Conservation (phyloP, 1,139 yeast species). For the Nakaseomyces uthaithaninus region DNA sequence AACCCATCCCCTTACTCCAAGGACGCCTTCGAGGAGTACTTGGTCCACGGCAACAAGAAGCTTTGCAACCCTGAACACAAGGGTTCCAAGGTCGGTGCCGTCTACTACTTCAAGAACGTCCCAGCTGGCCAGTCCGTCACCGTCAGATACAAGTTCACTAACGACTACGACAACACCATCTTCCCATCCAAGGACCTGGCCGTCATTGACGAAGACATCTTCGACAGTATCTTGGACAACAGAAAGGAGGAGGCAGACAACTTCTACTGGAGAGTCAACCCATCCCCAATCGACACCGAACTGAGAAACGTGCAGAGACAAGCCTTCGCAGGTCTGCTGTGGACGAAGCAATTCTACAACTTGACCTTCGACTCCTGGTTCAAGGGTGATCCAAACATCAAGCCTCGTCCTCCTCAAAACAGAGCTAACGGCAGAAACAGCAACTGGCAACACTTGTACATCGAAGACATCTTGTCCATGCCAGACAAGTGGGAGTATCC, state of each 20-base stretch:
- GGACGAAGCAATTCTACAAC: constrained; percentile 89
- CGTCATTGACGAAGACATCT: constrained; percentile 62
- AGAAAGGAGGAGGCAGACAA: constrained; percentile 88
- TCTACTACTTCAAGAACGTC: constrained; percentile 70
- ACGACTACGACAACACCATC: constrained; percentile 14
- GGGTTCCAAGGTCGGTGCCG: constrained; percentile 72
- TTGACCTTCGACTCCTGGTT: constrained; percentile 84
- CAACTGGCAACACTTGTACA: constrained; percentile 82
- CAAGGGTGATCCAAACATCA: constrained; percentile 71
- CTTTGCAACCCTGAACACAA: constrained; percentile 53
- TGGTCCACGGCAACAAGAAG: constrained; percentile 53
- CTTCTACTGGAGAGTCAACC: constrained; percentile 81
- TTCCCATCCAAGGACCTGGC: constrained; percentile 27
- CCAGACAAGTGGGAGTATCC: constrained; percentile 97
- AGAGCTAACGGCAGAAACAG: constrained; percentile 74
- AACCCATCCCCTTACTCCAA: constrained; percentile 49
- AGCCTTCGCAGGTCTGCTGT: constrained; percentile 84
- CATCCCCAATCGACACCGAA: constrained; percentile 73
- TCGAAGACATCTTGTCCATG: constrained; percentile 76
- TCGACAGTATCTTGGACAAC: constrained; percentile 59
- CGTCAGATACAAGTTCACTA: constrained; percentile 63
- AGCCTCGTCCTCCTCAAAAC: constrained; percentile 61
- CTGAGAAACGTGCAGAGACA: constrained; percentile 81
- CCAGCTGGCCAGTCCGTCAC: constrained; percentile 88
- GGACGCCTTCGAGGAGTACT: constrained; percentile 82